Evolutionary conservation across 257 asterid species (phyloP).

Genomic region (Handroanthus guayacan): DNA sequence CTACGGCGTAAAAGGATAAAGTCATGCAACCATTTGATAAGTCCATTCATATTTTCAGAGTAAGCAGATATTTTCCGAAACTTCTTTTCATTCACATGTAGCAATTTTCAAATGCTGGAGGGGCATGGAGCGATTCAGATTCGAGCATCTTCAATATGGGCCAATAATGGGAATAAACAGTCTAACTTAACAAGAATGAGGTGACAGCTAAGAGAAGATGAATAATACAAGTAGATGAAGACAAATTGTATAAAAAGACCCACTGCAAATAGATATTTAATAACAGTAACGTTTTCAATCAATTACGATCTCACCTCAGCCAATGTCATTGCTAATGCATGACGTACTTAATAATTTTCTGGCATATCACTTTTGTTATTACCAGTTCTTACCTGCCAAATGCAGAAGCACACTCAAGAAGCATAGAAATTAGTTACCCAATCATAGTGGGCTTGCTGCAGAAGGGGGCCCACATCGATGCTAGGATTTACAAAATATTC

Average conservation of each 20-base stretch:
- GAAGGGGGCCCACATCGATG: background rate
- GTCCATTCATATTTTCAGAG: slow-evolving; percentile 10
- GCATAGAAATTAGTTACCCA: slow-evolving; percentile 1
- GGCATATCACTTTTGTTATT: slow-evolving; percentile 7
- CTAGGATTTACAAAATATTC: slow-evolving; percentile 4
- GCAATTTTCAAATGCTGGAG: slow-evolving; percentile 2
- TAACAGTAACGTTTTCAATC: slow-evolving; percentile 2
- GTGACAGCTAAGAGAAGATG: slow-evolving; percentile 16
- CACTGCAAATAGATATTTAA: background rate
- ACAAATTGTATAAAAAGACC: background rate
- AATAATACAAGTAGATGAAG: background rate
- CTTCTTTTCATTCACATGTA: slow-evolving; percentile 7
- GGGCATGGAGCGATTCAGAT: slow-evolving; percentile 3
- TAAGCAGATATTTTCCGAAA: background rate
- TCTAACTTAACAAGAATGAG: slow-evolving; percentile 13
- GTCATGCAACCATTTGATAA: slow-evolving; percentile 22
- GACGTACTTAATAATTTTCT: slow-evolving; percentile 10
- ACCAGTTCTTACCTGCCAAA: background rate
- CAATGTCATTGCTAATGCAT: background rate
- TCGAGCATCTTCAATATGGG: slow-evolving; percentile 3
- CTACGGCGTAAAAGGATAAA: slow-evolving; percentile 48
- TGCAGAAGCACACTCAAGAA: slow-evolving; percentile 1
- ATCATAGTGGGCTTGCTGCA: background rate
- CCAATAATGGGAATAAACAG: background rate
- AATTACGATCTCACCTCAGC: slow-evolving; percentile 7